Percentiles rank a stretch among this genome's conserved stretches.
These are phyloP conservation scores for Carex parvula DNA, from an alignment of 176 grass and related monocot genomes.

Conservation along the genomic window DNA sequence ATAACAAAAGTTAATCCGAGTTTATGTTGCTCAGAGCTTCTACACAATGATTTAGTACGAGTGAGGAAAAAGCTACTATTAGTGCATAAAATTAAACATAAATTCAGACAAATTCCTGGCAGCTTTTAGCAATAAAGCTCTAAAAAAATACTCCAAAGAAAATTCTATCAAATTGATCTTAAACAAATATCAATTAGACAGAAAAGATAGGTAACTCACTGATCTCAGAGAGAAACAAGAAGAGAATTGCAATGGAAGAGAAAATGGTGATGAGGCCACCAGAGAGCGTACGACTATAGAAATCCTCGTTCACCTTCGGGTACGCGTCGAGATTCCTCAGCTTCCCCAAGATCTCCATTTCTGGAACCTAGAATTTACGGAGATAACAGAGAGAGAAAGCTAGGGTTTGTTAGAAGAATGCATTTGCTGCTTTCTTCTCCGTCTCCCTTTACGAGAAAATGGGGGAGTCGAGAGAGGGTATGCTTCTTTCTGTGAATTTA, in stretches of 20 bases:
- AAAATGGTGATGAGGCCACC: slow-evolving; percentile 91
- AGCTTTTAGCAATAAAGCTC: neutral
- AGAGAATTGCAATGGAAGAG: slow-evolving; percentile 74
- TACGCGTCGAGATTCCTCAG: slow-evolving; percentile 90
- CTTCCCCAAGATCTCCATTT: slow-evolving; percentile 85
- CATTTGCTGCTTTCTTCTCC: slow-evolving; percentile 17
- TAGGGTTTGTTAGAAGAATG: slow-evolving; percentile 25
- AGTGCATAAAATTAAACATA: neutral
- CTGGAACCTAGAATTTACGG: slow-evolving; percentile 2
- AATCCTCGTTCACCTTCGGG: slow-evolving; percentile 99
- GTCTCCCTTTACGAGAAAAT: neutral
- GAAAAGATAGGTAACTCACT: slow-evolving; percentile 37
- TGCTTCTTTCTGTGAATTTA: slow-evolving; percentile 35
- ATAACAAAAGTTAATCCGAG: neutral
- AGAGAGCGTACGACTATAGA: slow-evolving; percentile 94
- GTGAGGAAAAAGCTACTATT: neutral
- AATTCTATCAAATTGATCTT: neutral
- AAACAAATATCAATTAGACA: slow-evolving; percentile 26
- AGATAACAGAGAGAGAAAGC: slow-evolving; percentile 42
- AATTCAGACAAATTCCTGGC: neutral
- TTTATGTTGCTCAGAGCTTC: neutral
- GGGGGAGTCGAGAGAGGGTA: slow-evolving; percentile 14
- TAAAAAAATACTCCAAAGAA: neutral
- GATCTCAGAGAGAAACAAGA: slow-evolving; percentile 98
- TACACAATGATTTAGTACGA: neutral